Base-by-base conservation (phyloP, 1,284 basidiomycete species). In the Ustanciosporium gigantosporum region DNA sequence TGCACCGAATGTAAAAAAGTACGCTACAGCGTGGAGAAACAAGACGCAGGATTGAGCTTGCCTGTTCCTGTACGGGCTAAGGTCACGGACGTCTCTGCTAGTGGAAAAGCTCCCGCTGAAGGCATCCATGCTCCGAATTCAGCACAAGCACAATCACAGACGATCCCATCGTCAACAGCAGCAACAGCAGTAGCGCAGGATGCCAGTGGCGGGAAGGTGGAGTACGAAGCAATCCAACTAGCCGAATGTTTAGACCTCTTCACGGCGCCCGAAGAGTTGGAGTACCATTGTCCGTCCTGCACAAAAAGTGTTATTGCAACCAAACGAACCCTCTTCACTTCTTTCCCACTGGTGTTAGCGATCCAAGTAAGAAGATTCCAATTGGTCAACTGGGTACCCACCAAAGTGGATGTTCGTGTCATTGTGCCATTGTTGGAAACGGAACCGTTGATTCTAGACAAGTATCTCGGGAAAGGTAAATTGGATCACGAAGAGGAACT, bases 321-420 rank as follows among this genome's bases (percentile, higher is more conserved):
- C 15, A 87, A 85, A 84, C 86, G 66, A 73, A 84, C 83, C 7
- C 85, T 83, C 24, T 89, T 98, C 68, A 84, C 88, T 5, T 88
- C 89, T 0, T 92, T 94, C 82, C 94, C 94, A 0, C 84, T 91
- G 20, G 85, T 92, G 2, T 83, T 98, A 0, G 87, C 94, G 4
- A 79, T 99, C 1, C 93, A 96, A 69, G 88, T 91, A 43, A 90
- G 90, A 70, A 93, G 95, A 71, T 97, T 97, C 82, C 90, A 94
- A 79, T 84, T 96, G 5, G 87, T 94, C 44, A 93, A 93, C 73
- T 98, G 94, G 94, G 91, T 98, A 3, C 94, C 95, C 0, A 85
- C 88, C 5, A 98, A 98, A 79, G 84, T 97, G 25, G 90, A 95
- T 62, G 89, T 98, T 21, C 92, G 92, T 0, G 80, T 97, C 19